Percentiles rank a stretch among this genome's conserved stretches.
phyloP scores from a whole-genome alignment of 2,329 filamentous ascomycete species.

The Curvularia verruculosa region DNA sequence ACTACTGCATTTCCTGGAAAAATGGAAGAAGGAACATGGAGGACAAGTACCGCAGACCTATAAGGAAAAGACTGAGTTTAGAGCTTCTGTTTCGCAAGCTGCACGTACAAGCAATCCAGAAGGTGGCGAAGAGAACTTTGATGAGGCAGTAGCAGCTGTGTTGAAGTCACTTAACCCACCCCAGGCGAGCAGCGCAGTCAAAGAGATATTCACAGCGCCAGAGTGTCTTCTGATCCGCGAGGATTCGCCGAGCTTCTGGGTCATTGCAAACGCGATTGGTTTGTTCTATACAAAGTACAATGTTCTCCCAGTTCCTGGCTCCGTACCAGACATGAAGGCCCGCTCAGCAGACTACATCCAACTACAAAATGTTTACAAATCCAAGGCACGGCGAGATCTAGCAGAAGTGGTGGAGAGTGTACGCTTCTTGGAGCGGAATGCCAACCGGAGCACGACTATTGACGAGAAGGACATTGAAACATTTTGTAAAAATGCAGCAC shows the following conservation, averaged over 20 bases:
- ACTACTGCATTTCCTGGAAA: slow-evolving; percentile 78
- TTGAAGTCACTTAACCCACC: slow-evolving; percentile 81
- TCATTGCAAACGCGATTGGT: slow-evolving; percentile 80
- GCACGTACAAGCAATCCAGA: slow-evolving; percentile 76
- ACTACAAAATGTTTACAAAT: slow-evolving; percentile 91
- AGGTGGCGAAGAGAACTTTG: slow-evolving; percentile 94
- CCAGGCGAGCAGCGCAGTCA: slow-evolving; percentile 70
- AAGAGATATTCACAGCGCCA: slow-evolving; percentile 77
- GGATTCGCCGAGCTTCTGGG: slow-evolving; percentile 76
- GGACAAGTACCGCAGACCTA: slow-evolving; percentile 75
- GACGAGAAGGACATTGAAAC: slow-evolving; percentile 78
- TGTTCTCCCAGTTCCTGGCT: slow-evolving; percentile 81
- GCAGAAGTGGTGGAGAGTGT: slow-evolving; percentile 74
- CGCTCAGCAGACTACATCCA: slow-evolving; percentile 87
- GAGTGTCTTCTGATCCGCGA: slow-evolving; percentile 58
- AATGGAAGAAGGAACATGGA: slow-evolving; percentile 76
- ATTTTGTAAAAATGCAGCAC: slow-evolving; percentile 94
- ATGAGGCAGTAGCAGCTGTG: slow-evolving; percentile 86
- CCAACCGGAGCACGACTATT: slow-evolving; percentile 59
- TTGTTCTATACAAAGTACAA: slow-evolving; percentile 75
- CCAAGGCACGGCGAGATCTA: slow-evolving; percentile 79
- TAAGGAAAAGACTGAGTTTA: slow-evolving; percentile 85
- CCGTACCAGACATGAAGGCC: slow-evolving; percentile 97
- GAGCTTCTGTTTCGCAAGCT: slow-evolving; percentile 69
- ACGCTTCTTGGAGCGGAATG: slow-evolving; percentile 59